phyloP scores from a whole-genome alignment of 345 rosid species.

The Eucalyptus curtisii region DNA sequence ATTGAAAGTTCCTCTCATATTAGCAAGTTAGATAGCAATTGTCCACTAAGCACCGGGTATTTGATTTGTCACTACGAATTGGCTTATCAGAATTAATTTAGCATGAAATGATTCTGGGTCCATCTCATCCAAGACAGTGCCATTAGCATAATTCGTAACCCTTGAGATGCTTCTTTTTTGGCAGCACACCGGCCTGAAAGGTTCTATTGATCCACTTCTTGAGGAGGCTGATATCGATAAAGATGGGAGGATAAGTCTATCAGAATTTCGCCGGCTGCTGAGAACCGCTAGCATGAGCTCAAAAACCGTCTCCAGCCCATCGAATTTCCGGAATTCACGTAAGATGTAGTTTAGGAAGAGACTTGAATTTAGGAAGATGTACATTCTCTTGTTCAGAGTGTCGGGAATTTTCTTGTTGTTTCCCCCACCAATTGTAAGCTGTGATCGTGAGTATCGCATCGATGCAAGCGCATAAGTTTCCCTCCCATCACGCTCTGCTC shows the following conservation, averaged over 20 bases:
- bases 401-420: background rate
- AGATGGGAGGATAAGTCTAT: conserved; percentile 36
- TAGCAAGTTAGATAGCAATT: background rate
- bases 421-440: background rate
- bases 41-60: background rate
- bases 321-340: background rate
- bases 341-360: background rate
- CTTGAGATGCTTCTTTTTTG: background rate
- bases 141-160: background rate
- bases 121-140: background rate
- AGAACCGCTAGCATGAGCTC: conserved; percentile 40
- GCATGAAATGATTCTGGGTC: background rate
- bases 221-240: conserved; percentile 49
- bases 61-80: background rate
- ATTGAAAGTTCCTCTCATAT: background rate
- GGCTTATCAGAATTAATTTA: background rate
- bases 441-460: background rate
- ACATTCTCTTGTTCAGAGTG: background rate
- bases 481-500: background rate
- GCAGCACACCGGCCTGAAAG: conserved; percentile 38
- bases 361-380: background rate
- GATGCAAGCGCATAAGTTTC: background rate
- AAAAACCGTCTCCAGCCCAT: conserved; percentile 8
- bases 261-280: conserved; percentile 35
- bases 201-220: conserved; percentile 37